Base-by-base conservation (phyloP, 2,329 filamentous ascomycete genomes). In the Rasamsonia emersonii region DNA sequence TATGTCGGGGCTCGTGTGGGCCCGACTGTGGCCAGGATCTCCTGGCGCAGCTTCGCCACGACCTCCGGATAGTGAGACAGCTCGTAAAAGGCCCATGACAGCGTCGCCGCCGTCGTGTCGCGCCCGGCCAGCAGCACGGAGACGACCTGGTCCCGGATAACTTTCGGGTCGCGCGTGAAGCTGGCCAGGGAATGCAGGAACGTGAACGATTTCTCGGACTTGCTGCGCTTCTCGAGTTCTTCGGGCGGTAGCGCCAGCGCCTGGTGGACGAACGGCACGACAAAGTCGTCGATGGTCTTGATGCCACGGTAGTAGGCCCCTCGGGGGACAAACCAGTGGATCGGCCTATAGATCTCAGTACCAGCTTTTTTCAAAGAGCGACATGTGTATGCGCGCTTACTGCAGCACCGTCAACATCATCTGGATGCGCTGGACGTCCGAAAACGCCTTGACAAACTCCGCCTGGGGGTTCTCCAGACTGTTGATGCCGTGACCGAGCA, bases 31-130 rank as follows among this genome's bases (percentile, higher is more conserved):
- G 68, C 56, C 16, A 78, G 56, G 45, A 91, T 83, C 58, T 89
- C 83, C 20, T 62, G 56, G 9, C 83, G 75, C 34, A 93, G 67
- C 51, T 75, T 81, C 33, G 62, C 51, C 3, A 83, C 71, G 3
- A 73, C 67, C 2, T 71, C 61, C 0, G 84, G 83, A 41, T 82
- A 68, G n/a, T 74, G 71, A 24, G 76, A 71, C 1, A 93, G 67
- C 55, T 91, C 82, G 55, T 86, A 86, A 35, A 91, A 67, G 13
- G 72, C 64, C 81, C 82, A 91, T 0, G 75, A 80, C 0, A 93
- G 67, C 0, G 81, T 82, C 7, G 71, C 73, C 19, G 84, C 84
- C 0, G 85, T 93, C 9, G 85, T 91, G 55, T 93, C 85, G 11
- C 51, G 41, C 6, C 82, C 84, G 2, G 85, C 85, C 9, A 93